Conservation (phyloP, 2,329 filamentous ascomycete genomes). For the Diplocarpon rosae region DNA sequence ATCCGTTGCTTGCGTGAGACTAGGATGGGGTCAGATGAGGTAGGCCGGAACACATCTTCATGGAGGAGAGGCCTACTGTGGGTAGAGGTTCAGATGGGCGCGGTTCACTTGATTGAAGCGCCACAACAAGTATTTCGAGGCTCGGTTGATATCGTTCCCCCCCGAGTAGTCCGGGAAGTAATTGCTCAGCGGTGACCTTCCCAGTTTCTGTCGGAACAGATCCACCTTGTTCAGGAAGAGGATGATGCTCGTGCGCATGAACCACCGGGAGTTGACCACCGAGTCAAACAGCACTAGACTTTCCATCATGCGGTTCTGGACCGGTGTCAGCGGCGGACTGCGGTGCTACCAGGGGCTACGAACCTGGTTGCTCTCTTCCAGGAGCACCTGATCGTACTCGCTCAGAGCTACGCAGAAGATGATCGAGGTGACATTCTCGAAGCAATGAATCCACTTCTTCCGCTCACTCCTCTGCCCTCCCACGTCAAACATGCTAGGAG, state of each 20-base stretch:
- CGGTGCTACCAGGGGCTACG: slow-evolving; percentile 20
- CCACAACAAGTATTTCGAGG: slow-evolving; percentile 95
- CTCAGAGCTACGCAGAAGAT: slow-evolving; percentile 98
- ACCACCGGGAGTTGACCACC: slow-evolving; percentile 97
- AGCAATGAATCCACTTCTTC: slow-evolving; percentile 99
- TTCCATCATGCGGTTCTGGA: slow-evolving; percentile 98
- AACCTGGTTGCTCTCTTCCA: slow-evolving; percentile 97
- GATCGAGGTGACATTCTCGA: slow-evolving; percentile 98
- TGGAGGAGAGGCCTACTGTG: slow-evolving; percentile 59
- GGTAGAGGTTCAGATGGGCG: slow-evolving; percentile 90
- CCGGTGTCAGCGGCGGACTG: slow-evolving; percentile 2
- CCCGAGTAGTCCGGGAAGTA: slow-evolving; percentile 98
- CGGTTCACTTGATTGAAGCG: slow-evolving; percentile 98
- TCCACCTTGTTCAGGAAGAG: slow-evolving; percentile 98
- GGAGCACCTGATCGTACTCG: slow-evolving; percentile 93
- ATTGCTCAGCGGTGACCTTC: slow-evolving; percentile 77
- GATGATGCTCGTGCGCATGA: slow-evolving; percentile 97
- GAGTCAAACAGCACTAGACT: slow-evolving; percentile 93
- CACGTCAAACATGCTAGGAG: slow-evolving; percentile 90
- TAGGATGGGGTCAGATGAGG: slow-evolving; percentile 31
- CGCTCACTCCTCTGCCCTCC: slow-evolving; percentile 93
- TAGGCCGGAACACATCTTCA: neutral
- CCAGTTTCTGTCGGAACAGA: slow-evolving; percentile 90
- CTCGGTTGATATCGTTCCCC: slow-evolving; percentile 94
- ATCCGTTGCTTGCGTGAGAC: slow-evolving; percentile 95